Evolutionary conservation across 208 protist species (phyloP).

Genomic region (Willaertia magna): DNA sequence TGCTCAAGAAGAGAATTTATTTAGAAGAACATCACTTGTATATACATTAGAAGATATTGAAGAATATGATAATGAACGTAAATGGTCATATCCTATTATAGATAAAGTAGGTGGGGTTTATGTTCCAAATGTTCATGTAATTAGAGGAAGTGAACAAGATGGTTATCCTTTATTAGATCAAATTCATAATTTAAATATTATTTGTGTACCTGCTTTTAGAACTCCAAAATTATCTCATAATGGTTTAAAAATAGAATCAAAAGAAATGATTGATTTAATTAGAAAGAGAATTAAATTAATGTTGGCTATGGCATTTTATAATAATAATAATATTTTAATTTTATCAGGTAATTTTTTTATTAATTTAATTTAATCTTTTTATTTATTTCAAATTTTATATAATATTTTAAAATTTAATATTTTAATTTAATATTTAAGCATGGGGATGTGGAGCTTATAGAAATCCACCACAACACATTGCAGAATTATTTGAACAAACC

Average conservation of each 20-base stretch:
- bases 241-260: neutral
- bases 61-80: neutral
- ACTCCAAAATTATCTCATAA: neutral
- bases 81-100: neutral
- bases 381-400: neutral
- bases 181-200: neutral
- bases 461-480: neutral
- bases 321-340: neutral
- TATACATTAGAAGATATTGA: neutral
- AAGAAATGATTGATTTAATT: neutral
- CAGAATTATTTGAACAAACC: neutral
- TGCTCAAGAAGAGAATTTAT: slow-evolving; percentile 21
- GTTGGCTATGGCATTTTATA: neutral
- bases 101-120: neutral
- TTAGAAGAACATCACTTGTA: slow-evolving; percentile 4
- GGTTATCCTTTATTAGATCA: neutral
- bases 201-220: neutral
- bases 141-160: neutral
- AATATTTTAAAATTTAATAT: too few relatives aligned
- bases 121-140: neutral
- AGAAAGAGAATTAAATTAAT: neutral
- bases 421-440: too few relatives aligned
- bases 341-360: too few relatives aligned
- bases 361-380: too few relatives aligned
- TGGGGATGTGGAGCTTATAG: neutral